Evolutionary conservation across 345 rosid species (phyloP), one percentile per base, ranked within the genome.

Genomic region (Sonneratia alba): DNA sequence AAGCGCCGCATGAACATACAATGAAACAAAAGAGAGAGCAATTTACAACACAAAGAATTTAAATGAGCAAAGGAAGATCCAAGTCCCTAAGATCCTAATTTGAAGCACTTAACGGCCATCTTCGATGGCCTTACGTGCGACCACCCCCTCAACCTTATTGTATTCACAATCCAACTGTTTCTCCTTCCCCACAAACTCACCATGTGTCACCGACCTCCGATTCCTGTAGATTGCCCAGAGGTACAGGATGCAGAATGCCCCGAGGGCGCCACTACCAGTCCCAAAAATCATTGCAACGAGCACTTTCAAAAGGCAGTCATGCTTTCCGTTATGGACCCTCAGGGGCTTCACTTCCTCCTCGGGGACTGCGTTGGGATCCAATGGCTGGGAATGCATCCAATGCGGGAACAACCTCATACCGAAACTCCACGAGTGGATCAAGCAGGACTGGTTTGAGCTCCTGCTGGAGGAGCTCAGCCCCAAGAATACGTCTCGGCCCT

Each of bases 401-500:
- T 70, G 86, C 0, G 88, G 83, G 65, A 78, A 18, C 0, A 14
- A 72, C 76, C 91, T 78, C 16, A 79, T 67, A 77, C 79, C 79
- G 59, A 90, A 82, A 72, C 86, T 87, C 97, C 98, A 94, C 1
- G 91, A 88, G 71, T 83, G 77, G 56, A 91, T 75, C 72, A 48
- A 64, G 72, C 88, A 85, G 10, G 77, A 71, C 79, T 86, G 89
- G 3, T 86, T 79, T 14, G 77, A 69, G 51, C 51, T 47, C 15
- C 77, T 85, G 55, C 87, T 79, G 24, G 84, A 85, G 7, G 96
- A 88, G 72, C 88, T 86, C 69, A 94, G 53, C 61, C 95, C 93
- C 38, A 88, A 70, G 76, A 85, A 79, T 75, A 87, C 79, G 55
- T 85, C 84, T 67, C 74, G 82, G n/a, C 75, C 82, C 51, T 80